Evolutionary conservation across 192 early-diverging fungal species (phyloP).

Genomic region (Jimgerdemannia lactiflua): DNA sequence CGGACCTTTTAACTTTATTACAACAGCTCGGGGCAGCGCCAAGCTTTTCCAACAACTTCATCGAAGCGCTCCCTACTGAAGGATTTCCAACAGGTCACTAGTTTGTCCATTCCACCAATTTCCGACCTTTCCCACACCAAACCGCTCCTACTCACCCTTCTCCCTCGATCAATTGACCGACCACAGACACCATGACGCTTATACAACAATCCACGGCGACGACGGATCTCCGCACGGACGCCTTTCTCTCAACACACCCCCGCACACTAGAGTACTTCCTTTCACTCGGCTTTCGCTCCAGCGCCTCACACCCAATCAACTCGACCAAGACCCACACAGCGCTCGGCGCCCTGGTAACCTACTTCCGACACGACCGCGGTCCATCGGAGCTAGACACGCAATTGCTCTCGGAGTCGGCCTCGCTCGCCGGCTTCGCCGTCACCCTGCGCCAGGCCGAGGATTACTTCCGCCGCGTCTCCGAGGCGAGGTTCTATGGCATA

Average conservation of each 20-base stretch:
- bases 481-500: not conserved
- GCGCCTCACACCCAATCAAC: not conserved
- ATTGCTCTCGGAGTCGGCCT: not conserved
- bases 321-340: not conserved
- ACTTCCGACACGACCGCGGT: not conserved
- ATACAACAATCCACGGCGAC: no score
- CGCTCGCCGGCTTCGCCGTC: slow-evolving; percentile 2
- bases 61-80: not conserved
- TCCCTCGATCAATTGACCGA: no score
- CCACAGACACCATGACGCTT: no score
- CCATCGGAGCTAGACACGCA: not conserved
- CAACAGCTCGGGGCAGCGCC: not conserved
- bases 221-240: no score
- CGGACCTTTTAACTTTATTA: not conserved
- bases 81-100: not conserved
- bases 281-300: not conserved
- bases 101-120: not conserved
- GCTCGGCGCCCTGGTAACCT: slow-evolving; percentile 1
- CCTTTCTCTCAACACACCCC: not conserved
- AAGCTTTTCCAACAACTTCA: not conserved
- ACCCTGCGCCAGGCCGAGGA: slow-evolving; percentile 3
- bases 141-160: not conserved
- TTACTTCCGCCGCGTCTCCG: not conserved
- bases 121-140: not conserved
- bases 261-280: not conserved